Conservation (phyloP, 2,329 filamentous ascomycete species). For the Purpureocillium lavendulum region DNA sequence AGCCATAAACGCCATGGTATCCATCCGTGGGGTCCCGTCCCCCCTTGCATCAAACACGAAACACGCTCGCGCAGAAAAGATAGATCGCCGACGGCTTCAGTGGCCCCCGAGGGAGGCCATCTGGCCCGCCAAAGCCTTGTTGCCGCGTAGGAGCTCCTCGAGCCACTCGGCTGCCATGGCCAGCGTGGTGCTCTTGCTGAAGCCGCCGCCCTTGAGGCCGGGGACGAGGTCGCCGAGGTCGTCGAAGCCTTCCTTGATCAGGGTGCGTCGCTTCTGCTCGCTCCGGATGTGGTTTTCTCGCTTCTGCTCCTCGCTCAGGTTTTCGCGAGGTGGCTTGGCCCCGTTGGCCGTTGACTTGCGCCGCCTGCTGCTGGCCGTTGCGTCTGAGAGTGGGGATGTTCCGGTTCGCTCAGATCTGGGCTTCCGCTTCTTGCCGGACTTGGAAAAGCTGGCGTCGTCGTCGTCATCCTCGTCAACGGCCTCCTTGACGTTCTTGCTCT, state of each 20-base stretch:
- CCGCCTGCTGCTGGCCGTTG: conserved; percentile 32
- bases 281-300: conserved; percentile 80
- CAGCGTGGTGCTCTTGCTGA: conserved; percentile 77
- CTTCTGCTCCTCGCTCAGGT: conserved; percentile 75
- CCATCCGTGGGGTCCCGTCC: not conserved
- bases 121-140: conserved; percentile 49
- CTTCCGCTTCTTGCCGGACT: conserved; percentile 36
- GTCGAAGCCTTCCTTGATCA: conserved; percentile 77
- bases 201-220: conserved; percentile 61
- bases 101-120: conserved; percentile 29
- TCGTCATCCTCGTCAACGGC: conserved; percentile 30
- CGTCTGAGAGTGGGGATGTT: conserved; percentile 24
- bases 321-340: conserved; percentile 50
- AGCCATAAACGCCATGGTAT: too few relatives aligned
- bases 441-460: conserved; percentile 23
- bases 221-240: conserved; percentile 72
- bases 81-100: not conserved
- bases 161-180: conserved; percentile 70
- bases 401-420: conserved; percentile 31
- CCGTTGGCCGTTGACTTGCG: conserved; percentile 37
- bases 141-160: conserved; percentile 63
- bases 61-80: not conserved
- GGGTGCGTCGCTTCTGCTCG: conserved; percentile 75
- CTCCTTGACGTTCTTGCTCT: conserved; percentile 41
- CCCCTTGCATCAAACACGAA: not conserved